Percentiles rank a stretch among this genome's conserved stretches.
phyloP scores from a whole-genome alignment of 2,329 filamentous ascomycete genomes.

The Thermomyces lanuginosus region DNA sequence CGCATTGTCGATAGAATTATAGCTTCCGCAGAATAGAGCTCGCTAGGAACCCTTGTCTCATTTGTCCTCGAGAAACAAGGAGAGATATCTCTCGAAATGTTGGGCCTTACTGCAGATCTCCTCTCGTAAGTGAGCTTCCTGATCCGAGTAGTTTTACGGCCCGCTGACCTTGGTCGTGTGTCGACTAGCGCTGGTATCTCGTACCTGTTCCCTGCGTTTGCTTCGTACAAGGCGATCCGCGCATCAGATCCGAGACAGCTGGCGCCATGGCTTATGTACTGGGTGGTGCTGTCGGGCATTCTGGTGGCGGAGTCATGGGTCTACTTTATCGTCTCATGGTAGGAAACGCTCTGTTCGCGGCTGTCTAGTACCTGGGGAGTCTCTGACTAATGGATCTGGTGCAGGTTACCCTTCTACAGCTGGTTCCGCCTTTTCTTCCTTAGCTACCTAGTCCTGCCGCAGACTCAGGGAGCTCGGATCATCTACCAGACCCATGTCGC shows the following conservation, averaged over 20 bases:
- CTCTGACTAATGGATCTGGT: slow-evolving; percentile 1
- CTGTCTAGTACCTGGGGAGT: not conserved
- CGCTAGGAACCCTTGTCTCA: too few species aligned
- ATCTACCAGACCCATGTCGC: slow-evolving; percentile 76
- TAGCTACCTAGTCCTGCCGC: slow-evolving; percentile 89
- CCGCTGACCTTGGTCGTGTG: not conserved
- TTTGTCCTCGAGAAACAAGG: too few species aligned
- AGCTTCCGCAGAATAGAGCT: too few species aligned
- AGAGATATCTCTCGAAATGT: slow-evolving; percentile 45
- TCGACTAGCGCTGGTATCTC: slow-evolving; percentile 60
- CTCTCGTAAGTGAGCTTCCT: slow-evolving; percentile 57
- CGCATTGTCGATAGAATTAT: too few species aligned
- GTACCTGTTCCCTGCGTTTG: slow-evolving; percentile 87
- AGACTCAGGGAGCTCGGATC: slow-evolving; percentile 79
- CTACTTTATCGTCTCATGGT: slow-evolving; percentile 73
- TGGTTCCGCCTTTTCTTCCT: slow-evolving; percentile 78
- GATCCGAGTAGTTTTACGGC: too few species aligned
- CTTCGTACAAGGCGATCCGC: slow-evolving; percentile 94
- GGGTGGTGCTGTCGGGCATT: slow-evolving; percentile 74
- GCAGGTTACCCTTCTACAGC: slow-evolving; percentile 77
- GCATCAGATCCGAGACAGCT: slow-evolving; percentile 76
- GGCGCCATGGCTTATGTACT: slow-evolving; percentile 98
- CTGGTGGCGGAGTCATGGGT: slow-evolving; percentile 75
- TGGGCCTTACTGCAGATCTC: slow-evolving; percentile 54
- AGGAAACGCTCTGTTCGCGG: slow-evolving; percentile 10